These are phyloP conservation scores for Hysterangium stoloniferum DNA, from an alignment of 768 basidiomycete genomes.

Conservation along the genomic window DNA sequence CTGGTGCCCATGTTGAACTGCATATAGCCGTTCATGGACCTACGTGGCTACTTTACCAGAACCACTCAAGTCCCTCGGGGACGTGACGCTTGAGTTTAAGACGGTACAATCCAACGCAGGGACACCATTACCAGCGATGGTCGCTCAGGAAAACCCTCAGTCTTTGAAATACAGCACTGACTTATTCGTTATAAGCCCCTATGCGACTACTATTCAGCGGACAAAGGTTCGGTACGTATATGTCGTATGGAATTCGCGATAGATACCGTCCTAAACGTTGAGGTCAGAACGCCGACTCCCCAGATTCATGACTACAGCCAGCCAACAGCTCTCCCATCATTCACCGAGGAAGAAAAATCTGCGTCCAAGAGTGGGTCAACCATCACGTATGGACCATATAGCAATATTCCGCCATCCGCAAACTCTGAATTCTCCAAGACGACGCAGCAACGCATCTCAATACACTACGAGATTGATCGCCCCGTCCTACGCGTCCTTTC, in stretches of 20 bases:
- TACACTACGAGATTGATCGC: slow-evolving; percentile 80
- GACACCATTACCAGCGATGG: slow-evolving; percentile 64
- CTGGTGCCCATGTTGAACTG: background rate
- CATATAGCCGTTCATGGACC: slow-evolving; percentile 37
- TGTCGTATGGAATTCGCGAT: background rate
- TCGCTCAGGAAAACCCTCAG: slow-evolving; percentile 71
- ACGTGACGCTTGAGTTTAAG: slow-evolving; percentile 71
- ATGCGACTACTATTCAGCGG: slow-evolving; percentile 71
- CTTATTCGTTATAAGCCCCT: slow-evolving; percentile 80
- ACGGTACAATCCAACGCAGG: slow-evolving; percentile 74
- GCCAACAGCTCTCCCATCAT: slow-evolving; percentile 51
- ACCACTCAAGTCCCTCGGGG: slow-evolving; percentile 47
- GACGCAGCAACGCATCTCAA: slow-evolving; percentile 54
- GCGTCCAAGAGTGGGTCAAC: slow-evolving; percentile 72
- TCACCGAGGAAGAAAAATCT: slow-evolving; percentile 44
- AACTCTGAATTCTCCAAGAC: slow-evolving; percentile 45
- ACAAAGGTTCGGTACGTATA: slow-evolving; percentile 74
- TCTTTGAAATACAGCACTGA: slow-evolving; percentile 69
- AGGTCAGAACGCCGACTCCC: slow-evolving; percentile 57
- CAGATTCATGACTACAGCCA: slow-evolving; percentile 65
- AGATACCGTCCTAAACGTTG: background rate
- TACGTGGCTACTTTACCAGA: slow-evolving; percentile 60
- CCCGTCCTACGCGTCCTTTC: slow-evolving; percentile 72
- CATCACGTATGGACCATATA: slow-evolving; percentile 85
- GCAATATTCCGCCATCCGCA: slow-evolving; percentile 60